Evolutionary conservation across 1,284 basidiomycete species (phyloP).

Genomic region (Tilletia setariae): DNA sequence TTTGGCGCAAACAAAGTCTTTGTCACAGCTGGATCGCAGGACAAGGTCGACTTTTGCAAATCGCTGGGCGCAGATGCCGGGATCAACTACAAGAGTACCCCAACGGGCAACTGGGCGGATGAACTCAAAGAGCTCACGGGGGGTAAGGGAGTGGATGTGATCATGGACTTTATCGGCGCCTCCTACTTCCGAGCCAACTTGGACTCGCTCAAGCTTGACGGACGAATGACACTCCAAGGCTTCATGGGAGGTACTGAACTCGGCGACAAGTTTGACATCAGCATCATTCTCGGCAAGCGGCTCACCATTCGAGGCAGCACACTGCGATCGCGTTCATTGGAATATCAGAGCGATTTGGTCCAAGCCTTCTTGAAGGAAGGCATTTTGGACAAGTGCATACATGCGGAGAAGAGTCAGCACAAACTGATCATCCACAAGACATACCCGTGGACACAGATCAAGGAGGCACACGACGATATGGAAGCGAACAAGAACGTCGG

Average conservation of each 20-base stretch:
- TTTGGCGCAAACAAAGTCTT: slow-evolving; percentile 61
- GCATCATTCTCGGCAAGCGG: slow-evolving; percentile 75
- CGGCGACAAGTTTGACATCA: slow-evolving; percentile 63
- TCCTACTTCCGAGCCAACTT: slow-evolving; percentile 82
- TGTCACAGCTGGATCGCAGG: slow-evolving; percentile 74
- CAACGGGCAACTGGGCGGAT: slow-evolving; percentile 66
- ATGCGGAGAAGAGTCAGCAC: slow-evolving; percentile 18
- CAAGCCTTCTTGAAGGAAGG: slow-evolving; percentile 60
- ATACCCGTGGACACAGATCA: slow-evolving; percentile 77
- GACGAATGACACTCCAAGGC: slow-evolving; percentile 71
- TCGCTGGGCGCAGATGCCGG: slow-evolving; percentile 63
- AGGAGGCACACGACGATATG: slow-evolving; percentile 81
- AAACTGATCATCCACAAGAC: slow-evolving; percentile 58
- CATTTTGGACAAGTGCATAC: slow-evolving; percentile 25
- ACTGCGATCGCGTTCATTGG: slow-evolving; percentile 70
- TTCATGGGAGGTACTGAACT: slow-evolving; percentile 69
- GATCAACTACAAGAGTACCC: slow-evolving; percentile 75
- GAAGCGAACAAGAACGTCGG: slow-evolving; percentile 71
- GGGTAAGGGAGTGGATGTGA: slow-evolving; percentile 63
- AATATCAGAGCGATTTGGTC: slow-evolving; percentile 78
- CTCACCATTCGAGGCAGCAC: slow-evolving; percentile 86
- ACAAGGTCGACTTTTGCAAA: slow-evolving; percentile 77
- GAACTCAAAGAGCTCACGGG: slow-evolving; percentile 57
- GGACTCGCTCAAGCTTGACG: slow-evolving; percentile 71
- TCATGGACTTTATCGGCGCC: slow-evolving; percentile 83